Conservation (phyloP, 768 basidiomycete genomes). For the Cyclocybe cylindracea region DNA sequence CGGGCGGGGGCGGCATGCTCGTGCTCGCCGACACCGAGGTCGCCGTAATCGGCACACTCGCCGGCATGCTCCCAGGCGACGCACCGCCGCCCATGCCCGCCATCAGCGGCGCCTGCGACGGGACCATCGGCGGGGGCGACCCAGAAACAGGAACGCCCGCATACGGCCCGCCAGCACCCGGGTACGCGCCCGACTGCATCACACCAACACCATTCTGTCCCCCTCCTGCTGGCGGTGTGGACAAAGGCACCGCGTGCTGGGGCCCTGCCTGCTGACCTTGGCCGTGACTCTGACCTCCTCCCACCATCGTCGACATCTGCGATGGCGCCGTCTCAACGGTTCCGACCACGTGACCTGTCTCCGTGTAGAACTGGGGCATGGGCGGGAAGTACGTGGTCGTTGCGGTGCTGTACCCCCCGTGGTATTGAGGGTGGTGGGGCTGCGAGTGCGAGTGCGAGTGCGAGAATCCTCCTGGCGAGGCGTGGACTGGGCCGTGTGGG, state of each 20-base stretch:
- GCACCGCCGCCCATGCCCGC: no score
- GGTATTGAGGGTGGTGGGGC: constrained; percentile 4
- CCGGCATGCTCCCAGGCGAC: not conserved
- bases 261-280: no score
- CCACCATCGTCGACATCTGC: no score
- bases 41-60: not conserved
- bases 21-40: no score
- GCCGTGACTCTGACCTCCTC: no score
- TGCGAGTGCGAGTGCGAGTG: not conserved
- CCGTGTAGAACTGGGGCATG: not conserved
- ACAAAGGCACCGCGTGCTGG: no score
- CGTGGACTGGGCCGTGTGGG: not conserved
- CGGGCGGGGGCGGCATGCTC: no score
- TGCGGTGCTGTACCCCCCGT: constrained; percentile 4
- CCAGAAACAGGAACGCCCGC: no score
- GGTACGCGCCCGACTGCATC: not conserved
- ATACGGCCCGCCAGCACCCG: not conserved
- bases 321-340: constrained; percentile 1
- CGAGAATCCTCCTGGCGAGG: no score
- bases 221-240: no score
- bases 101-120: not conserved
- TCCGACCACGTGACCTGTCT: constrained; percentile 3
- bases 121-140: not conserved
- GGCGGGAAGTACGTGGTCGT: constrained; percentile 14
- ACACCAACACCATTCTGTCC: no score